Base-by-base conservation (phyloP, 805 yeast species). In the Cyberlindnera sargentensis region DNA sequence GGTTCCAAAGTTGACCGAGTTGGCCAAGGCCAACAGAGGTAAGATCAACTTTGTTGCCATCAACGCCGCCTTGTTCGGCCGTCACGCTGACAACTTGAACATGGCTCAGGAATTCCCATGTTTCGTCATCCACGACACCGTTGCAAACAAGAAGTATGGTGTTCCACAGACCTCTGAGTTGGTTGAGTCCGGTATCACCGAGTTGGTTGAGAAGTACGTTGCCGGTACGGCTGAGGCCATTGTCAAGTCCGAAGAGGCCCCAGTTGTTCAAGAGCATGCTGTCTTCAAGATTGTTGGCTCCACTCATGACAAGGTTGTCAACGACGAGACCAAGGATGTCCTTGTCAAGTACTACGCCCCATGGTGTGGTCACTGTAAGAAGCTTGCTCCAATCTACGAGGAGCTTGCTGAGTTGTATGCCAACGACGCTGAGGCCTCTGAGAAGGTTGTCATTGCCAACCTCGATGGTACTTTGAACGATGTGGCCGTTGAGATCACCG, bases 361-460 rank as follows among this genome's bases (percentile, higher is more conserved):
- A 68, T 90, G 96, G 96, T 89, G 96, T 72, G 95, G 96, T 38
- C 96, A 89, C 73, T 88, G 96, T 73, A 88, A 87, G 74, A 85
- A 77, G 67, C 74, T 89, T 63, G 91, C 91, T 41, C 96, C 96
- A 60, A 73, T 72, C 46, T 91, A 80, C 72, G 95, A 86, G 63
- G 93, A 90, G 62, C 76, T 93, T 52, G 97, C 91, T 41, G 80
- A 70, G 40, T 56, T 83, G 43, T 85, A 74, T 66, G 71, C 69
- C 47, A 64, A 72, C 41, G 78, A 80, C 59, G 59, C 66, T 24
- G 70, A 64, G 38, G 70, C 71, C 40, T 62, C 66, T 42, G 68
- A 68, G 42, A 72, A 80, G 61, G 84, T 91, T 46, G 62, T 80
- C 35, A 70, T 93, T 58, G 96, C 96, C 53, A 80, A 90, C 66